phyloP scores from a whole-genome alignment of 371 early-diverging fungal species.

The Mucor ambiguus region DNA sequence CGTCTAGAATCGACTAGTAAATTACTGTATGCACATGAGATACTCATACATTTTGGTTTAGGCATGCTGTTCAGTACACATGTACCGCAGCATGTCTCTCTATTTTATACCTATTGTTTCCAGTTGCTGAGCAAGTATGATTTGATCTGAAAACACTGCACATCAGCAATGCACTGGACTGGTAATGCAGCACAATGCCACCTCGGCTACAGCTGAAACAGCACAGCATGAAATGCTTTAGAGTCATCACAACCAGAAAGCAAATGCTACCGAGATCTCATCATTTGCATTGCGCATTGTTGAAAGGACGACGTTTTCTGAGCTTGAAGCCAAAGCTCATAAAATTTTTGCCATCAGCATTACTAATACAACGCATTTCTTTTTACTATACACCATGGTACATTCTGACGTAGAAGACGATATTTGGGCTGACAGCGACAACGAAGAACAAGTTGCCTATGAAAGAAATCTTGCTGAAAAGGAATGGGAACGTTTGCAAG shows the following conservation, averaged over 20 bases:
- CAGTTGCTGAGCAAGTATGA: too few relatives aligned
- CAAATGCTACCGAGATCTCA: too few relatives aligned
- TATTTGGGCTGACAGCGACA: conserved; percentile 55
- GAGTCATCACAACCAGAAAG: too few relatives aligned
- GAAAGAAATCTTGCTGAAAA: conserved; percentile 55
- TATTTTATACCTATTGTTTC: background rate
- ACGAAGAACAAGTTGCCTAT: conserved; percentile 32
- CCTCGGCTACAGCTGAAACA: too few relatives aligned
- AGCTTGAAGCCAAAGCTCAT: background rate
- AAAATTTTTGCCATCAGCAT: background rate
- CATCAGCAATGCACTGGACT: too few relatives aligned
- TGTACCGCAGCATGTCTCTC: background rate
- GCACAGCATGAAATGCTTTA: too few relatives aligned
- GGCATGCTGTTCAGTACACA: background rate
- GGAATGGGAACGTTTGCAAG: conserved; percentile 58
- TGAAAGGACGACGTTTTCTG: background rate
- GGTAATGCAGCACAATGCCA: too few relatives aligned
- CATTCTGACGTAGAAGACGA: conserved; percentile 33
- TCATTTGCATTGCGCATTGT: too few relatives aligned
- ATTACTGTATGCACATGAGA: background rate
- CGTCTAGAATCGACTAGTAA: background rate
- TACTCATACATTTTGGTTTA: background rate
- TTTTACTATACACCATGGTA: background rate
- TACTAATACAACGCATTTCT: background rate
- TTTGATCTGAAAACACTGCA: too few relatives aligned